A percentile compares a stretch with the other conserved stretches of the same genome.
Conservation (phyloP, 129 eudicot genomes). For the Centella asiatica region DNA sequence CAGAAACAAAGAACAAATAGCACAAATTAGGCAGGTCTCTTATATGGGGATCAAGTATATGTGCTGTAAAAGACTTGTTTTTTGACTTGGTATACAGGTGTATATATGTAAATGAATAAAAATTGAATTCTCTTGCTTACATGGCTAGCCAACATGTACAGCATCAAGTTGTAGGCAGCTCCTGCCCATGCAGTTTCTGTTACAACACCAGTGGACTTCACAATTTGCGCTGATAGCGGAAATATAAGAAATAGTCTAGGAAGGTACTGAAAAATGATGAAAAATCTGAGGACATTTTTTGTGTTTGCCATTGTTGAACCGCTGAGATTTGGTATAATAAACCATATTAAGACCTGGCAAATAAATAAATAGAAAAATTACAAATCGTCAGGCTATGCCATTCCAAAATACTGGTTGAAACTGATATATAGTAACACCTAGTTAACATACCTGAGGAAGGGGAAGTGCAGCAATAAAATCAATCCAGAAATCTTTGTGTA, state of each 20-base stretch:
- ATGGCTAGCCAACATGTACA: slow-evolving; percentile 87
- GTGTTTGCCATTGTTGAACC: slow-evolving; percentile 93
- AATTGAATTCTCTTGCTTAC: slow-evolving; percentile 29
- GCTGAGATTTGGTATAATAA: slow-evolving; percentile 56
- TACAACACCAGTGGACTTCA: slow-evolving; percentile 74
- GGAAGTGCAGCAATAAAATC: slow-evolving; percentile 83
- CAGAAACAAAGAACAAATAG: no score
- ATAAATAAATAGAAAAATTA: background rate
- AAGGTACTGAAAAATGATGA: slow-evolving; percentile 78
- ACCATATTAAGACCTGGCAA: slow-evolving; percentile 69
- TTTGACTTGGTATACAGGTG: background rate
- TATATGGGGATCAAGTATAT: background rate
- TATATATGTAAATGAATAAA: background rate
- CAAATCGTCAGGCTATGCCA: background rate
- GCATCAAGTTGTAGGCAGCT: slow-evolving; percentile 89
- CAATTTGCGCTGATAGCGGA: slow-evolving; percentile 78
- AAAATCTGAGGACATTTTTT: slow-evolving; percentile 71
- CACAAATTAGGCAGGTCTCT: no score
- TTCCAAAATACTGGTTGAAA: background rate
- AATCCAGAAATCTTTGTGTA: slow-evolving; percentile 47
- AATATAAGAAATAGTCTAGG: slow-evolving; percentile 76
- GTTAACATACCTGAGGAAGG: slow-evolving; percentile 81
- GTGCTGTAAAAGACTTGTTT: background rate
- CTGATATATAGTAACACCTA: background rate
- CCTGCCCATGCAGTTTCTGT: slow-evolving; percentile 94